Conservation (phyloP, 2,329 filamentous ascomycete genomes). For the Fusarium neocosmosporiellum region DNA sequence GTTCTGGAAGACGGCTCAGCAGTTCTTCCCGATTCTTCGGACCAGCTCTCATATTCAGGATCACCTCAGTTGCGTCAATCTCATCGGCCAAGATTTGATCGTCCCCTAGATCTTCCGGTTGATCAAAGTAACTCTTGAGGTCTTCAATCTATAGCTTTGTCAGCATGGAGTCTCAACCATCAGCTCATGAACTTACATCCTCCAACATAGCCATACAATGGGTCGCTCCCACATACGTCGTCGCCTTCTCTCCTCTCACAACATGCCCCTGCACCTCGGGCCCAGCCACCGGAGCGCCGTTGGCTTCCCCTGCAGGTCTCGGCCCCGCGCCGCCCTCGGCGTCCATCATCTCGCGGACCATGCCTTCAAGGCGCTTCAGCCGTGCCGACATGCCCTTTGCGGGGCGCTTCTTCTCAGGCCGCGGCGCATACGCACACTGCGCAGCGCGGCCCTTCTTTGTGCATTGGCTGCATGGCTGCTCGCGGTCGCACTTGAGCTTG, state of each 20-base stretch:
- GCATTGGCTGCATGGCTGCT: conserved; percentile 64
- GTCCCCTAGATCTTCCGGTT: conserved; percentile 53
- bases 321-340: conserved; percentile 41
- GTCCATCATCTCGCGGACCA: conserved; percentile 68
- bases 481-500: conserved; percentile 68
- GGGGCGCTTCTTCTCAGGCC: conserved; percentile 53
- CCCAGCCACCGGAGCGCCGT: conserved; percentile 19
- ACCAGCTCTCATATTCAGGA: conserved; percentile 54
- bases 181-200: conserved; percentile 58
- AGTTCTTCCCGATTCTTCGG: conserved; percentile 59
- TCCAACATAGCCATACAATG: conserved; percentile 71
- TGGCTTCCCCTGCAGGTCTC: conserved; percentile 2
- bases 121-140: conserved; percentile 67
- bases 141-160: conserved; percentile 63
- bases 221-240: conserved; percentile 68
- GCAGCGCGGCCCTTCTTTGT: conserved; percentile 59
- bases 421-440: conserved; percentile 62
- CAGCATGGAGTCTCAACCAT: not conserved
- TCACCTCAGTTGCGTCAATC: conserved; percentile 53
- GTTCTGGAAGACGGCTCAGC: conserved; percentile 59
- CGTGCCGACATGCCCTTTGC: conserved; percentile 64
- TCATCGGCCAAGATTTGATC: conserved; percentile 49
- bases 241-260: conserved; percentile 55
- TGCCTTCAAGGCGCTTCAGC: conserved; percentile 65
- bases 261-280: conserved; percentile 54